phyloP scores from a whole-genome alignment of 2,329 filamentous ascomycete species.

The Aspergillus fijiensis region DNA sequence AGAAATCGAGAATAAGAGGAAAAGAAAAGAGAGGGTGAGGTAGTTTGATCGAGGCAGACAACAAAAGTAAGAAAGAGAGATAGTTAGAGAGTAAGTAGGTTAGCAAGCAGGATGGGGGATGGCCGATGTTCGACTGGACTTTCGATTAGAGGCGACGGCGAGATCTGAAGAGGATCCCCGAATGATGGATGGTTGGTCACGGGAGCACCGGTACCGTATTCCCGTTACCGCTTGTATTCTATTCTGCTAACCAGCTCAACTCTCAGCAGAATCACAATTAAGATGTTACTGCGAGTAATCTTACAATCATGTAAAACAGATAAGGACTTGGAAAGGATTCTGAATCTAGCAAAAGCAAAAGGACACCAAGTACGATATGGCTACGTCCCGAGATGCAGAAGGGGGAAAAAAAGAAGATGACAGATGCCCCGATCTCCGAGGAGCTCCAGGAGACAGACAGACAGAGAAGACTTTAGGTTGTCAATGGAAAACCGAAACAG shows the following conservation, averaged over 20 bases:
- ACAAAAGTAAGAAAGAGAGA: conserved; percentile 2
- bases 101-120: not conserved
- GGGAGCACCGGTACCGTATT: conserved; percentile 11
- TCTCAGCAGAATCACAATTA: no score
- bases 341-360: no score
- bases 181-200: conserved; percentile 9
- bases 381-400: not conserved
- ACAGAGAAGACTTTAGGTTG: no score
- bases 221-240: conserved; percentile 1
- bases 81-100: conserved; percentile 1
- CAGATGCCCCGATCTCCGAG: not conserved
- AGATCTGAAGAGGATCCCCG: conserved; percentile 9
- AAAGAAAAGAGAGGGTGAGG: conserved; percentile 23
- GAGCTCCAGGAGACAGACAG: not conserved
- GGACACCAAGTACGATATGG: no score
- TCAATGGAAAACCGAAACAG: no score
- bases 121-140: not conserved
- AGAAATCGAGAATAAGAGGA: conserved; percentile 9
- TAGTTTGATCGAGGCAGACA: not conserved
- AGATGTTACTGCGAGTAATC: no score
- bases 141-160: not conserved
- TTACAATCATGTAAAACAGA: no score
- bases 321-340: no score
- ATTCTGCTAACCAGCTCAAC: not conserved
- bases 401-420: not conserved